A percentile compares a stretch with the other conserved stretches of the same genome.
phyloP scores from a whole-genome alignment of 208 protist species.

The Herpetomonas muscarum region DNA sequence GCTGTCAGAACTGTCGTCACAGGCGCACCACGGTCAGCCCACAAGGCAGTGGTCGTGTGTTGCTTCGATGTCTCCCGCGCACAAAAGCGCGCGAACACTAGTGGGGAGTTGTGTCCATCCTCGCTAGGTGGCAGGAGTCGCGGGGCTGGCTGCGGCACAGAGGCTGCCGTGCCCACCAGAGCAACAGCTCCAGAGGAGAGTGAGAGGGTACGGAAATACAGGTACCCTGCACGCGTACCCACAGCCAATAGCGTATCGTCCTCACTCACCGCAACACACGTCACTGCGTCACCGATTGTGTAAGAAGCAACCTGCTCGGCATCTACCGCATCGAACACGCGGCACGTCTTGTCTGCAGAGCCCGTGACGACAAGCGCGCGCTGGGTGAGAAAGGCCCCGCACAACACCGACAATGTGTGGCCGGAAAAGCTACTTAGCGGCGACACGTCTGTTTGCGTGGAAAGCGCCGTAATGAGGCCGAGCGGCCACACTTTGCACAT shows the following conservation, averaged over 20 bases:
- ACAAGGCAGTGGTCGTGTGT: constrained; percentile 1
- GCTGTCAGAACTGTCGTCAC: constrained; percentile 24
- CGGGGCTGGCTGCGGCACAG: neutral
- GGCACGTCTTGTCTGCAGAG: constrained; percentile 62
- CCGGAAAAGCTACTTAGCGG: constrained; percentile 47
- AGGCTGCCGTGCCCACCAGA: neutral
- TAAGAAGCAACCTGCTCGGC: constrained; percentile 45
- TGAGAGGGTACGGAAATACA: constrained; percentile 51
- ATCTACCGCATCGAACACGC: constrained; percentile 52
- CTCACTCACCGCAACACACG: constrained; percentile 28
- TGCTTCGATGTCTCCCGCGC: constrained; percentile 4
- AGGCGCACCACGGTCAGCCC: too few species aligned
- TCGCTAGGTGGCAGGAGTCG: constrained; percentile 37
- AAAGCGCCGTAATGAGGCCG: constrained; percentile 27
- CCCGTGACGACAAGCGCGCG: constrained; percentile 50
- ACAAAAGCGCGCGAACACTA: constrained; percentile 51
- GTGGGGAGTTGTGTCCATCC: constrained; percentile 45
- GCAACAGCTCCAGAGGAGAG: too few species aligned
- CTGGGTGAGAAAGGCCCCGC: constrained; percentile 57
- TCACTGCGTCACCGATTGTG: constrained; percentile 59
- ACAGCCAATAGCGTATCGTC: constrained; percentile 44
- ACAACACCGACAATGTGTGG: constrained; percentile 64
- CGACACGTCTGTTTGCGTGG: constrained; percentile 14
- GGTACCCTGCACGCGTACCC: constrained; percentile 46
- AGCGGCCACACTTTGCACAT: constrained; percentile 72